Evolutionary conservation across 371 early-diverging fungal genomes (phyloP), one percentile per base, ranked within the genome.

Genomic region (Actinomortierella wolfii): DNA sequence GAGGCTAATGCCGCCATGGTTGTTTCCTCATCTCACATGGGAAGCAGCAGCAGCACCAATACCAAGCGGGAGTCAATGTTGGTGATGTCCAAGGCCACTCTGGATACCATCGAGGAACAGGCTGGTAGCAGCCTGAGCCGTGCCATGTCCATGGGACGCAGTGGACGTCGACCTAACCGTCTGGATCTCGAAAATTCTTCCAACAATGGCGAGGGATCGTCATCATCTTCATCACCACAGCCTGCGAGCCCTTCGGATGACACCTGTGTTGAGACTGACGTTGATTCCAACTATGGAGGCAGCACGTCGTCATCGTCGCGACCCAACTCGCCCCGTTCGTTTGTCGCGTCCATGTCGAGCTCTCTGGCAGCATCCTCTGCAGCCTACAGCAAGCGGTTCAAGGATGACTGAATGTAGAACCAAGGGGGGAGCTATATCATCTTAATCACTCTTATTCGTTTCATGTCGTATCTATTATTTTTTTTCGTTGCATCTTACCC

Each of bases 281-380:
- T 21, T 15, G 24, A 24, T 21, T 24, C 8, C 11, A 15, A 8
- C 14, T 34, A 21, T 60, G 34, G 29, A 47, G 23, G 13, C n/a
- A 8, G 8, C 42, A 44, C 45, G 17, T 40, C 70, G 17, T 40
- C 44, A 24, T 70, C 73, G 1, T 62, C 74, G 1, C 55, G 74
- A 17, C 74, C 74, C 8, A 62, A 59, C 2, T 73, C 74, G 14
- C 74, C 74, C 18, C 67, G 74, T 17, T 73, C 74, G 0, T 13
- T 63, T 43, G 45, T 54, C 43, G 56, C 74, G 21, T 34, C 34
- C 7, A 34, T 34, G 34, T 34, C 34, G 34, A 11, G 34, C 34
- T 34, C 34, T 4, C 11, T 34, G 34, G 66, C 58, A 7, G 46
- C 57, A 20, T 51, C 63, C 24, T 73, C 74, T 13, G 67, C 67